Evolutionary conservation across 1,284 basidiomycete genomes (phyloP).

Genomic region (Ceratorhiza oryzae-sativae): DNA sequence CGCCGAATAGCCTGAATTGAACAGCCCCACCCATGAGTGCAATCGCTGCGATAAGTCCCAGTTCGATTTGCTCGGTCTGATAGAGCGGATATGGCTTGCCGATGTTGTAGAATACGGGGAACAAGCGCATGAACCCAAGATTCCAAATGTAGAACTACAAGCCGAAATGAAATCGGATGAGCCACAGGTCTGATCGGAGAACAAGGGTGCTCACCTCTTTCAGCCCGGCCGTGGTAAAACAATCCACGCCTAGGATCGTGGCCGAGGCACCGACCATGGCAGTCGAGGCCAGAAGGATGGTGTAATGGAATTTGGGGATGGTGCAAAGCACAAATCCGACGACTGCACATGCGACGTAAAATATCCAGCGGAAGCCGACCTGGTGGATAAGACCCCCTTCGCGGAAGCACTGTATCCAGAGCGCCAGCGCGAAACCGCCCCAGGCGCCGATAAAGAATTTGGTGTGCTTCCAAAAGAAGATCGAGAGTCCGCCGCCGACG

Average conservation of each 20-base stretch:
- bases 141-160: conserved; percentile 96
- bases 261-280: conserved; percentile 91
- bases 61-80: conserved; percentile 92
- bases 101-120: conserved; percentile 73
- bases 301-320: conserved; percentile 77
- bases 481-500: conserved; percentile 81
- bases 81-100: conserved; percentile 78
- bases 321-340: conserved; percentile 68
- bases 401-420: conserved; percentile 87
- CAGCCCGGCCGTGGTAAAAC: conserved; percentile 86
- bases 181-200: not conserved
- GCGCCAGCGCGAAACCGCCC: conserved; percentile 86
- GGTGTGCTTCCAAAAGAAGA: conserved; percentile 89
- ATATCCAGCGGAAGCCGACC: conserved; percentile 83
- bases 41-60: conserved; percentile 83
- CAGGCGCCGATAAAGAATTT: conserved; percentile 87
- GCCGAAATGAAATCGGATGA: conserved; percentile 35
- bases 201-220: conserved; percentile 69
- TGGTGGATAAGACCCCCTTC: conserved; percentile 80
- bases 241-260: conserved; percentile 91
- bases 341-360: conserved; percentile 73
- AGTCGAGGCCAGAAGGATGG: conserved; percentile 81
- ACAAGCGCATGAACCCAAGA: conserved; percentile 80
- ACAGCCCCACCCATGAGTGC: conserved; percentile 88
- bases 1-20: conserved; percentile 83